Conservation (phyloP, 2,329 filamentous ascomycete genomes). For the Monosporascus sp. region DNA sequence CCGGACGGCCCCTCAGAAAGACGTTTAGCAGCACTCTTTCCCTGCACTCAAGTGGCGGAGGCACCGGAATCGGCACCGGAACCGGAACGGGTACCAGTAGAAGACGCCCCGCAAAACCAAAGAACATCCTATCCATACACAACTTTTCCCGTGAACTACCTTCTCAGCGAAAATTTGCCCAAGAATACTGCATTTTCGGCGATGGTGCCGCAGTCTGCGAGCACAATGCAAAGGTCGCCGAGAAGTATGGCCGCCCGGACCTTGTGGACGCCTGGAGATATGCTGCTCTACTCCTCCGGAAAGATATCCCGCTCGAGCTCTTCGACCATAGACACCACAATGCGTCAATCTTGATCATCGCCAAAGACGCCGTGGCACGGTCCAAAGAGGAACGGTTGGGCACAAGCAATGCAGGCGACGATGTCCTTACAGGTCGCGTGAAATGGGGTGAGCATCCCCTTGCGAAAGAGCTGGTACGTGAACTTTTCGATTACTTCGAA, state of each 20-base stretch:
- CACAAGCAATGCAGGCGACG: constrained; percentile 11
- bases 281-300: constrained; percentile 68
- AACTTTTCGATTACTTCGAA: constrained; percentile 61
- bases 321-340: constrained; percentile 47
- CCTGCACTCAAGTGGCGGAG: constrained; percentile 54
- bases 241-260: constrained; percentile 63
- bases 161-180: constrained; percentile 69
- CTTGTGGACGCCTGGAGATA: constrained; percentile 81
- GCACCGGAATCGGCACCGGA: constrained; percentile 53
- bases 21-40: constrained; percentile 53
- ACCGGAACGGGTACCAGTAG: constrained; percentile 49
- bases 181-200: constrained; percentile 78
- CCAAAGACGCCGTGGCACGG: constrained; percentile 52
- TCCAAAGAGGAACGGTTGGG: constrained; percentile 18
- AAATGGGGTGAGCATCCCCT: constrained; percentile 65
- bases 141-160: constrained; percentile 68
- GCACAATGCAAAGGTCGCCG: constrained; percentile 76
- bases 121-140: constrained; percentile 70
- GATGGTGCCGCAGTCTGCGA: constrained; percentile 74
- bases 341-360: constrained; percentile 63
- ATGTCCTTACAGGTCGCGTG: constrained; percentile 49
- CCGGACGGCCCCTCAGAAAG: constrained; percentile 45
- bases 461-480: constrained; percentile 53
- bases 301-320: constrained; percentile 67
- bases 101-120: constrained; percentile 43